These are phyloP conservation scores for Knoxia roxburghii DNA, from an alignment of 257 asterid species.

Conservation along the genomic window DNA sequence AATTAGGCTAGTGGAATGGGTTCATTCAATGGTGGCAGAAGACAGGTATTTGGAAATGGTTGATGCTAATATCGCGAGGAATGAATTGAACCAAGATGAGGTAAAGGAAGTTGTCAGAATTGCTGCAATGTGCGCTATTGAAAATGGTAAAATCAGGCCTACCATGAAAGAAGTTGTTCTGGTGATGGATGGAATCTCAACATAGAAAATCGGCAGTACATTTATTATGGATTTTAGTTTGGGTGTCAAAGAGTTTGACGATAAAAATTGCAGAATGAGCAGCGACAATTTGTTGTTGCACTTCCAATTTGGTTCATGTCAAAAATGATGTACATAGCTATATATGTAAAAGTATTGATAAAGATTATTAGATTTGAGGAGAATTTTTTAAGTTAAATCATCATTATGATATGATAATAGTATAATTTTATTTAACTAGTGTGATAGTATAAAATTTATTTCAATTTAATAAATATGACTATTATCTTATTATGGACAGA, in stretches of 20 bases:
- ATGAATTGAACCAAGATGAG: constrained; percentile 26
- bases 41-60: constrained; percentile 53
- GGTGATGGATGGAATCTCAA: constrained; percentile 33
- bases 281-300: neutral
- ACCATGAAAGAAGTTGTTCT: constrained; percentile 51
- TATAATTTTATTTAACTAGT: too few species aligned
- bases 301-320: neutral
- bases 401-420: neutral
- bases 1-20: constrained; percentile 63
- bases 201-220: neutral
- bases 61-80: constrained; percentile 39
- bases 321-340: too few species aligned
- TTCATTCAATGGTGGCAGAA: constrained; percentile 33
- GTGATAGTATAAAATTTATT: too few species aligned
- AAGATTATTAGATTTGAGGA: neutral
- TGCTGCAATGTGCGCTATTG: constrained; percentile 49
- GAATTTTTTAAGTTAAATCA: neutral
- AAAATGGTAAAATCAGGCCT: constrained; percentile 45
- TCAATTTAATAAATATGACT: too few species aligned
- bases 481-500: too few species aligned
- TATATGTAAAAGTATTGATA: too few species aligned
- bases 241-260: neutral
- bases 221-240: too few species aligned
- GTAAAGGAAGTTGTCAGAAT: constrained; percentile 46
- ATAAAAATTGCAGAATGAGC: neutral